These are phyloP conservation scores for Neurospora tetrasperma DNA, from an alignment of 495 filamentous ascomycete genomes.

Conservation along the genomic window DNA sequence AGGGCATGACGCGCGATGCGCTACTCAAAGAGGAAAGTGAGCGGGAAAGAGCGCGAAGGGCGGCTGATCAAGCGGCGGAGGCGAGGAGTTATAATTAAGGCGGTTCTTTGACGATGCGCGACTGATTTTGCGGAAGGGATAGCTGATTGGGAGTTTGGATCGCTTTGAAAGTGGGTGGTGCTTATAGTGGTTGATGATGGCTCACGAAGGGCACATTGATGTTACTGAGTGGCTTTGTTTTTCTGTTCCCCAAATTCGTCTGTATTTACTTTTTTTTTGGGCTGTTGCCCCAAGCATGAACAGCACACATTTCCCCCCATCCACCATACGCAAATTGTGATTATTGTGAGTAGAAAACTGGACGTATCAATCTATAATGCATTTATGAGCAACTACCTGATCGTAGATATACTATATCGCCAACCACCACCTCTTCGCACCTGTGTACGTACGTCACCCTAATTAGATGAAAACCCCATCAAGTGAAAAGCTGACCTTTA, in stretches of 20 bases:
- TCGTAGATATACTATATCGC: neutral
- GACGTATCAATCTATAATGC: neutral
- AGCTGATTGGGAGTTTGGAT: neutral
- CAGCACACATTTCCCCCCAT: neutral
- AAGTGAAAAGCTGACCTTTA: neutral
- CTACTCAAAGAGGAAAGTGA: slow-evolving; percentile 47
- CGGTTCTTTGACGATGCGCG: neutral
- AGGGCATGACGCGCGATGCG: slow-evolving; percentile 50
- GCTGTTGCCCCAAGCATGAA: neutral
- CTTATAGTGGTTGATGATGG: neutral
- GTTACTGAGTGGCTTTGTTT: neutral
- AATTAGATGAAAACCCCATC: neutral
- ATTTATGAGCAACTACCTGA: neutral
- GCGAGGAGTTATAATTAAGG: slow-evolving; percentile 41
- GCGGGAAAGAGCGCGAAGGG: slow-evolving; percentile 45
- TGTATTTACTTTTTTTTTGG: neutral
- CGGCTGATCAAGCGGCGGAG: slow-evolving; percentile 44
- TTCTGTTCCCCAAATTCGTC: neutral
- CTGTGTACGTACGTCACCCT: neutral
- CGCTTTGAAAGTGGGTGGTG: neutral
- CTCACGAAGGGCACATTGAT: neutral
- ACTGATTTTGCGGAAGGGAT: neutral
- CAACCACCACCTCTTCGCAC: neutral
- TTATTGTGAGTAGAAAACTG: neutral
- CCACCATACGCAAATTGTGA: neutral